Conservation (phyloP, 495 filamentous ascomycete species). For the Coniosporium apollinis region DNA sequence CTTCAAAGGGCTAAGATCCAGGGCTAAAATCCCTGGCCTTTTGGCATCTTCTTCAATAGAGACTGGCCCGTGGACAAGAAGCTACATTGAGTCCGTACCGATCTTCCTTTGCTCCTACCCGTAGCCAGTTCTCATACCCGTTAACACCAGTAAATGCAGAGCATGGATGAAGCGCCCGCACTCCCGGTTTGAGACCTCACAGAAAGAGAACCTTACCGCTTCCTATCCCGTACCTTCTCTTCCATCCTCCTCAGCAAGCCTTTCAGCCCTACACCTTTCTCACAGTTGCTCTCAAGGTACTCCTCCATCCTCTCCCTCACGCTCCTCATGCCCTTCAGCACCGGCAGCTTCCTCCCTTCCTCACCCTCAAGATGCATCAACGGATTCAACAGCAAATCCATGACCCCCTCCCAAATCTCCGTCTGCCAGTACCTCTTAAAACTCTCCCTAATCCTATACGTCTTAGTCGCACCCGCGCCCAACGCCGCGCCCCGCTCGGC, state of each 20-base stretch:
- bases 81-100: too few species aligned
- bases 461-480: slow-evolving; percentile 36
- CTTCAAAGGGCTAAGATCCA: too few species aligned
- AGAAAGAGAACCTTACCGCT: slow-evolving; percentile 14
- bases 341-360: slow-evolving; percentile 44
- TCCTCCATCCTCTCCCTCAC: slow-evolving; percentile 66
- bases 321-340: slow-evolving; percentile 43
- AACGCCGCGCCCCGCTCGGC: slow-evolving; percentile 22
- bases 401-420: slow-evolving; percentile 70
- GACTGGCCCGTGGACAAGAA: too few species aligned
- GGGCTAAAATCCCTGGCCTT: too few species aligned
- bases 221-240: slow-evolving; percentile 46
- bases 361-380: slow-evolving; percentile 41
- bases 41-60: too few species aligned
- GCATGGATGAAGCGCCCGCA: too few species aligned
- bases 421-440: slow-evolving; percentile 92
- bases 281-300: slow-evolving; percentile 66
- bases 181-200: neutral
- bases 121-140: too few species aligned
- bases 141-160: too few species aligned
- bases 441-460: slow-evolving; percentile 54
- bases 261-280: slow-evolving; percentile 57
- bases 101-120: too few species aligned
- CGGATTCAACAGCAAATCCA: slow-evolving; percentile 80
- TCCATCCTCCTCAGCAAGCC: slow-evolving; percentile 46